Conservation (phyloP, 495 filamentous ascomycete genomes). For the Penicillium ochrochloron region DNA sequence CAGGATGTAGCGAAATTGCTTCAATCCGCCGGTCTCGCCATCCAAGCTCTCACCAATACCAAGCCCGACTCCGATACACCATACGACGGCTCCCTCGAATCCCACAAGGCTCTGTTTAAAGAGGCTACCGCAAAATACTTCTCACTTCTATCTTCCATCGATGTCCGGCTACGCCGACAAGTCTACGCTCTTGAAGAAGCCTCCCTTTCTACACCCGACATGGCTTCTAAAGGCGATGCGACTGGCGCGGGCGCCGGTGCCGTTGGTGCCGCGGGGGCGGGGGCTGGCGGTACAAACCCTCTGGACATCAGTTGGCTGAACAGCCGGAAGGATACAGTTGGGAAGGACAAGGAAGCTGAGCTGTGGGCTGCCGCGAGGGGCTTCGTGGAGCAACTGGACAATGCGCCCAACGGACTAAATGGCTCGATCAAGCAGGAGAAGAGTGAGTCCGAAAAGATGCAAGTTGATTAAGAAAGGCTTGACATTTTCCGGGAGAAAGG, state of each 20-base stretch:
- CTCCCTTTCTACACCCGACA: slow-evolving; percentile 62
- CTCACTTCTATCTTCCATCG: slow-evolving; percentile 67
- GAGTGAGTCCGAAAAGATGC: slow-evolving; percentile 37
- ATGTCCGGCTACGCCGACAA: slow-evolving; percentile 74
- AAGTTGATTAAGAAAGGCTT: slow-evolving; percentile 35
- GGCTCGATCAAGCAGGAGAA: slow-evolving; percentile 16
- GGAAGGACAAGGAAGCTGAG: slow-evolving; percentile 78
- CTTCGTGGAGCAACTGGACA: slow-evolving; percentile 48
- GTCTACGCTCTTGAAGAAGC: slow-evolving; percentile 80
- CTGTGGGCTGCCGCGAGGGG: slow-evolving; percentile 66
- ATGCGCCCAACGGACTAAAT: slow-evolving; percentile 10
- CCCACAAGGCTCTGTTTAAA: slow-evolving; percentile 64
- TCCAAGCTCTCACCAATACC: slow-evolving; percentile 68
- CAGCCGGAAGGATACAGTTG: slow-evolving; percentile 75
- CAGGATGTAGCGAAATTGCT: slow-evolving; percentile 67
- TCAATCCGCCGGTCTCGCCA: slow-evolving; percentile 66
- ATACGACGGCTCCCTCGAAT: slow-evolving; percentile 47
- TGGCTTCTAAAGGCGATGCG: slow-evolving; percentile 32
- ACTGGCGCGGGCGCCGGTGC: slow-evolving; percentile 20
- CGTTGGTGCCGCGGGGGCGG: slow-evolving; percentile 25
- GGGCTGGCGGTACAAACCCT: slow-evolving; percentile 32
- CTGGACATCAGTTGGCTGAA: slow-evolving; percentile 87
- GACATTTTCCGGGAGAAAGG: neutral
- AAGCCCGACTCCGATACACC: slow-evolving; percentile 36
- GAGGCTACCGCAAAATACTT: slow-evolving; percentile 68